These are phyloP conservation scores for Coffea humblotiana DNA, from an alignment of 305 asterid genomes.

Conservation along the genomic window DNA sequence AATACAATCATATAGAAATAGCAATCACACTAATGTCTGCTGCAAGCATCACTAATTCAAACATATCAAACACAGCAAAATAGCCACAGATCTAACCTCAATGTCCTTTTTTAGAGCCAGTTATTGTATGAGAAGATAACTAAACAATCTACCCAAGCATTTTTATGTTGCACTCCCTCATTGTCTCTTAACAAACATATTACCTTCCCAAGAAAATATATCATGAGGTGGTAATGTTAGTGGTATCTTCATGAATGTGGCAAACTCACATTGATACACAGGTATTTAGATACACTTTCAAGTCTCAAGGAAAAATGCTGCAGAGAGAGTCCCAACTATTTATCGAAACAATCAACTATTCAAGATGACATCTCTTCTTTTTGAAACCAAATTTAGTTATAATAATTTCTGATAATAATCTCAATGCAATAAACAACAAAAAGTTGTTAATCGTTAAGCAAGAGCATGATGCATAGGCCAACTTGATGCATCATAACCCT, in stretches of 20 bases:
- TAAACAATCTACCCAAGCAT: no score
- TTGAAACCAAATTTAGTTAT: neutral
- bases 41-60: neutral
- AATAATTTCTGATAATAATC: neutral
- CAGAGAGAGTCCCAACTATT: neutral
- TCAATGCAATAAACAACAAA: slow-evolving; percentile 1
- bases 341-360: neutral
- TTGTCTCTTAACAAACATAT: neutral
- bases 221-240: neutral
- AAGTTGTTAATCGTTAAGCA: neutral
- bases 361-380: neutral
- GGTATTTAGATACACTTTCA: neutral
- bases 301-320: neutral
- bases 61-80: neutral
- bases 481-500: neutral
- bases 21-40: neutral
- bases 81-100: neutral
- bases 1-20: neutral
- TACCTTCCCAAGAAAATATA: neutral
- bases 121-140: neutral
- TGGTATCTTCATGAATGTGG: neutral
- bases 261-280: neutral
- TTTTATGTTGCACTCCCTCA: neutral
- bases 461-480: neutral
- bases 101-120: neutral